These are phyloP conservation scores for Colletotrichum melonis DNA, from an alignment of 2,329 filamentous ascomycete species.

Conservation along the genomic window DNA sequence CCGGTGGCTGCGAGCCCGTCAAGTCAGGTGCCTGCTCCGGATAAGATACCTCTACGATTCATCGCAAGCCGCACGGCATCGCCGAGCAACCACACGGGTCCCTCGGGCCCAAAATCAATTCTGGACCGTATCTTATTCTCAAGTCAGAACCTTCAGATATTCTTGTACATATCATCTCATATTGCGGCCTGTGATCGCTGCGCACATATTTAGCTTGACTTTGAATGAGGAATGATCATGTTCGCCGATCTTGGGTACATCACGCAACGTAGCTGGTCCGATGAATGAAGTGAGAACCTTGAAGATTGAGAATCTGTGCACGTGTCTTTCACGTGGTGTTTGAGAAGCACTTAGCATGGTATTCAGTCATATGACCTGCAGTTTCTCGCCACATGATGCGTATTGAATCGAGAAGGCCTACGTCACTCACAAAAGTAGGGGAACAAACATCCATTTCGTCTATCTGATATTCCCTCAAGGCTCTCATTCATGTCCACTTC, in stretches of 20 bases:
- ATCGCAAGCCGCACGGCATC: neutral
- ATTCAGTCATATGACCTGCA: no score
- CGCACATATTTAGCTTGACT: neutral
- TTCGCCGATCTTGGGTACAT: neutral
- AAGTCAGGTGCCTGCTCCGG: constrained; percentile 44
- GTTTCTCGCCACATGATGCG: no score
- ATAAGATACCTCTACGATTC: neutral
- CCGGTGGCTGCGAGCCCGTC: constrained; percentile 42
- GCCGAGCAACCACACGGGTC: neutral
- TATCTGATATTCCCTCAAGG: no score
- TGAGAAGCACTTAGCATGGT: no score
- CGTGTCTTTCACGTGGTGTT: no score
- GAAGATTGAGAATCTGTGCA: neutral
- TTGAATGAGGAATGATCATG: neutral
- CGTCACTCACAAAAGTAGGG: no score
- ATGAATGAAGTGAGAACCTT: neutral
- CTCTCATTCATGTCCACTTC: no score
- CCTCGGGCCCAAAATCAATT: neutral
- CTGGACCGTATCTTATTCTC: neutral
- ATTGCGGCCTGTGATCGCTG: neutral
- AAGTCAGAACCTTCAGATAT: neutral
- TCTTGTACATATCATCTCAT: neutral
- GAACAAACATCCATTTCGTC: no score
- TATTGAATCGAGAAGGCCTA: no score
- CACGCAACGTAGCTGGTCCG: no score